A percentile compares a stretch with the other conserved stretches of the same genome.
Conservation (phyloP, 106 monocot species). For the Platanthera zijinensis region DNA sequence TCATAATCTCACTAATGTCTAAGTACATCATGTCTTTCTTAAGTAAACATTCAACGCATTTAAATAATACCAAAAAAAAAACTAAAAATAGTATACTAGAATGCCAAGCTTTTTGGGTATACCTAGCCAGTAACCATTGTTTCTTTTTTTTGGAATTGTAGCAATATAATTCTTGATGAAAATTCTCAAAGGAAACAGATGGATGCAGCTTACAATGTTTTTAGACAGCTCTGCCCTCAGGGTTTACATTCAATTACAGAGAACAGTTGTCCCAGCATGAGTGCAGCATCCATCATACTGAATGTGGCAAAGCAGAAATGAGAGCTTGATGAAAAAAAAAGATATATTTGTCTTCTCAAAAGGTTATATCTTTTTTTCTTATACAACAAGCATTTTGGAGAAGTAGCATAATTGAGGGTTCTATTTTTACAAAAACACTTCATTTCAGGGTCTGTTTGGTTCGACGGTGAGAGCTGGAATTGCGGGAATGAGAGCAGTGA, state of each 20-base stretch:
- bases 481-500: too few species aligned
- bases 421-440: too few species aligned
- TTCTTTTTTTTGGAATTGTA: slow-evolving; percentile 13
- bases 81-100: too few species aligned
- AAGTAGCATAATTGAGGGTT: neutral
- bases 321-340: neutral
- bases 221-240: slow-evolving; percentile 46
- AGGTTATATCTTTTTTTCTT: neutral
- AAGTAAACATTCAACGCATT: too few species aligned
- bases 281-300: slow-evolving; percentile 67
- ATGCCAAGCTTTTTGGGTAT: neutral
- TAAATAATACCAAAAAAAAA: too few species aligned
- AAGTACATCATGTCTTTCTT: too few species aligned
- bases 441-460: too few species aligned
- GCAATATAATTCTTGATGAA: slow-evolving; percentile 48
- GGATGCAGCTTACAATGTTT: slow-evolving; percentile 35
- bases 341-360: neutral
- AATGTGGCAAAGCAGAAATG: slow-evolving; percentile 6
- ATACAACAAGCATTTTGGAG: neutral
- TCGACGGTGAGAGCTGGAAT: too few species aligned
- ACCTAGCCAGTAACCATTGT: neutral
- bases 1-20: too few species aligned
- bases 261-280: slow-evolving; percentile 43
- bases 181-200: slow-evolving; percentile 40
- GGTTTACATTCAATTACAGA: neutral